Percentiles rank a stretch among this genome's conserved stretches.
Conservation (phyloP, 179 eudicot genomes). For the Gypsophila paniculata region DNA sequence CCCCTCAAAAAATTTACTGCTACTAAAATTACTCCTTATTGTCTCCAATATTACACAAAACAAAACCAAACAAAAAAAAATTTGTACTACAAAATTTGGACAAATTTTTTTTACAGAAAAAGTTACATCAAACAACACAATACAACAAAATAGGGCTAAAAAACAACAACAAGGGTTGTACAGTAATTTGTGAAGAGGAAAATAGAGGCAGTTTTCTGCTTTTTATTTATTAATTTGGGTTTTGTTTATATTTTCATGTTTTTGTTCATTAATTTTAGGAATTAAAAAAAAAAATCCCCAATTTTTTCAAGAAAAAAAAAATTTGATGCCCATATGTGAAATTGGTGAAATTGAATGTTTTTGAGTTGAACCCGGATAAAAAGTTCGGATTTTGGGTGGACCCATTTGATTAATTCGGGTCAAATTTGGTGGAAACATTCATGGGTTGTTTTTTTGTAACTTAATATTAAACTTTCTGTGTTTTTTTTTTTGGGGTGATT, state of each 20-base stretch:
- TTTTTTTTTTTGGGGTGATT: neutral
- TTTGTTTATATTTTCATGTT: neutral
- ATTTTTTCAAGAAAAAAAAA: neutral
- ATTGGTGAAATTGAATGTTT: conserved; percentile 15
- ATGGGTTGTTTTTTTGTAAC: conserved; percentile 9
- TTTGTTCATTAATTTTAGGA: too few species aligned
- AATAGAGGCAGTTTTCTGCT: conserved; percentile 17
- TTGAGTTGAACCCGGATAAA: conserved; percentile 23
- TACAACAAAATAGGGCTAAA: neutral
- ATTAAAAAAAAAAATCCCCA: neutral
- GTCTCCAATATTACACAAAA: neutral
- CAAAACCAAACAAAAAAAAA: neutral
- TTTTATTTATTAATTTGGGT: neutral
- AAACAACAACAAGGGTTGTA: conserved; percentile 8
- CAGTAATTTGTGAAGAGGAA: conserved; percentile 22
- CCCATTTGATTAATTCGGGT: conserved; percentile 22
- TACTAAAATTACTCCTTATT: too few species aligned
- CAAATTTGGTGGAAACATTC: neutral
- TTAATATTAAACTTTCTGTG: neutral
- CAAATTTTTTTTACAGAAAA: too few species aligned
- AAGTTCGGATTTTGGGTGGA: conserved; percentile 20
- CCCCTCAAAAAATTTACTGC: neutral
- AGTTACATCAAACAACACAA: neutral
- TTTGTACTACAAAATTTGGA: conserved; percentile 8
- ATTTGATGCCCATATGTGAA: conserved; percentile 21